Conservation (phyloP, 805 yeast genomes). For the Ogataea trehaloabstinens region DNA sequence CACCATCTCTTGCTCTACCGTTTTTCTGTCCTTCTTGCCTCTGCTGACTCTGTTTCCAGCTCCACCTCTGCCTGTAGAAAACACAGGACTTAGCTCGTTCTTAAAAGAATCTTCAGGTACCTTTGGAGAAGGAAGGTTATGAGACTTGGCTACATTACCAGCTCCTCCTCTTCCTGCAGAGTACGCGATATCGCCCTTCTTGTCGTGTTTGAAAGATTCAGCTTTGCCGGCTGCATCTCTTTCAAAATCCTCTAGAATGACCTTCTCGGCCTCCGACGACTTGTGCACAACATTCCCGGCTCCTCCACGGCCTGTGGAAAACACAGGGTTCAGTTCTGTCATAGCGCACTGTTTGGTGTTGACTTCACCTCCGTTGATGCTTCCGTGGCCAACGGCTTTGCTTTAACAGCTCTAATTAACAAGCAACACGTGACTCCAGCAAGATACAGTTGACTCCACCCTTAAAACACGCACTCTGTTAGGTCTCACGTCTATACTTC, state of each 20-base stretch:
- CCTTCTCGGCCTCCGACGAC: slow-evolving; percentile 21
- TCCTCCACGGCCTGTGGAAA: slow-evolving; percentile 36
- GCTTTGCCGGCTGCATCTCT: slow-evolving; percentile 2
- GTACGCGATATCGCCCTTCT: slow-evolving; percentile 35
- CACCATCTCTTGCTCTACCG: slow-evolving; percentile 38
- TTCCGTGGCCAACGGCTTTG: too few species aligned
- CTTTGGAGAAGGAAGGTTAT: slow-evolving; percentile 43
- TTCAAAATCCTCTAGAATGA: slow-evolving; percentile 16
- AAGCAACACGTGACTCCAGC: too few species aligned
- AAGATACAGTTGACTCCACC: too few species aligned
- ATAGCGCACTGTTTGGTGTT: too few species aligned
- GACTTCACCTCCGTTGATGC: too few species aligned
- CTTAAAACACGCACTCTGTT: too few species aligned
- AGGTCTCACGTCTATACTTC: too few species aligned
- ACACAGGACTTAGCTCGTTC: slow-evolving; percentile 37
- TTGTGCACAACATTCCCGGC: slow-evolving; percentile 32
- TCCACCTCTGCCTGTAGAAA: slow-evolving; percentile 58
- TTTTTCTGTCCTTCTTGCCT: slow-evolving; percentile 34
- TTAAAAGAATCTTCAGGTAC: slow-evolving; percentile 37
- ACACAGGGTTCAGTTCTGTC: slow-evolving; percentile 23
- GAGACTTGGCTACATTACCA: slow-evolving; percentile 45
- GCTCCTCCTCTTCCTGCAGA: slow-evolving; percentile 62
- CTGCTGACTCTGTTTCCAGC: slow-evolving; percentile 50
- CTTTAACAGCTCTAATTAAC: too few species aligned
- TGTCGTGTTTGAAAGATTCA: slow-evolving; percentile 26